Percentiles rank a stretch among this genome's conserved stretches.
Conservation (phyloP, 2,329 filamentous ascomycete species). For the Tolypocladium album region DNA sequence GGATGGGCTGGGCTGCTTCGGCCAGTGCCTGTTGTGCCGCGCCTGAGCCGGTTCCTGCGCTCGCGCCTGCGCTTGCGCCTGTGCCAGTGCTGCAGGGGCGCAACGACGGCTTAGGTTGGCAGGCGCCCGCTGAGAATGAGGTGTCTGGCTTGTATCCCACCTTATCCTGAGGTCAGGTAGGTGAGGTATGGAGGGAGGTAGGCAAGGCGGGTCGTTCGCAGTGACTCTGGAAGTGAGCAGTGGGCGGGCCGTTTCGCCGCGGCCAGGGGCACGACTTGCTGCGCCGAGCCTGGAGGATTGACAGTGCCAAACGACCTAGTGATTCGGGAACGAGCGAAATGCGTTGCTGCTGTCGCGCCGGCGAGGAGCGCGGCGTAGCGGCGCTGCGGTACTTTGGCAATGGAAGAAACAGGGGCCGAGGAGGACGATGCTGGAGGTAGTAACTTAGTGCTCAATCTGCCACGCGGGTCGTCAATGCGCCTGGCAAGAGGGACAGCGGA, state of each 20-base stretch:
- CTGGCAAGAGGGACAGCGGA: not conserved
- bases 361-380: not conserved
- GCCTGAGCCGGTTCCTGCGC: not conserved
- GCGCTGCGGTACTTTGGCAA: not conserved
- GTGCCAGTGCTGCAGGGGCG: not conserved
- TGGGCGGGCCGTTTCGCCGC: not conserved
- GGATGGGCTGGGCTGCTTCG: not conserved
- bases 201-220: not conserved
- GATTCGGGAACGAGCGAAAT: not conserved
- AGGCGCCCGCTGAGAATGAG: not conserved
- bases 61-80: not conserved
- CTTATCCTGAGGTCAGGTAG: no score
- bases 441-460: not conserved
- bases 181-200: no score
- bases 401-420: not conserved
- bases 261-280: not conserved
- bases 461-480: not conserved
- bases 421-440: not conserved
- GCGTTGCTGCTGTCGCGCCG: not conserved
- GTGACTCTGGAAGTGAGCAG: not conserved
- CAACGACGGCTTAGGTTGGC: not conserved
- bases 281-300: not conserved
- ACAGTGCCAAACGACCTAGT: not conserved
- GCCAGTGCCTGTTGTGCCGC: not conserved
- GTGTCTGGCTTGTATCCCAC: not conserved